Evolutionary conservation across 1,284 basidiomycete species (phyloP).

Genomic region (Marasmius sp.): DNA sequence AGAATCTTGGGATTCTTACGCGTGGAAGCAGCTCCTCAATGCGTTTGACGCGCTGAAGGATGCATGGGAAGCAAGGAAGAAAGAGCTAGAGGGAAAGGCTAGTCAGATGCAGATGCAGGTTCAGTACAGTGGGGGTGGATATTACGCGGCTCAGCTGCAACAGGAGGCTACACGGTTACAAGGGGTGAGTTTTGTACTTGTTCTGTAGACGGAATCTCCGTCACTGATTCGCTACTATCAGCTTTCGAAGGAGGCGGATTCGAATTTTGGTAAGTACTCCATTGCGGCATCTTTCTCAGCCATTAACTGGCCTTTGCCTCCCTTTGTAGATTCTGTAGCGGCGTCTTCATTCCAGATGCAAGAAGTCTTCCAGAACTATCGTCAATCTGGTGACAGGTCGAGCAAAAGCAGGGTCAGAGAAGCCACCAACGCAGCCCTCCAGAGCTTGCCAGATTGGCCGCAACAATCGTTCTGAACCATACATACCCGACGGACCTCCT

Average conservation of each 20-base stretch:
- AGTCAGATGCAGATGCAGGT: slow-evolving; percentile 42
- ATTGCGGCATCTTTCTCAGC: background rate
- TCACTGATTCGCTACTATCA: slow-evolving; percentile 21
- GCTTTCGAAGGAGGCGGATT: slow-evolving; percentile 52
- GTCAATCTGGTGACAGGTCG: slow-evolving; percentile 54
- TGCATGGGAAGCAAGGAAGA: slow-evolving; percentile 50
- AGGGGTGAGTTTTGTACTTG: slow-evolving; percentile 36
- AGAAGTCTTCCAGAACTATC: slow-evolving; percentile 57
- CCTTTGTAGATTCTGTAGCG: slow-evolving; percentile 45
- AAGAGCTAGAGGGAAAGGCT: slow-evolving; percentile 41
- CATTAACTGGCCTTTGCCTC: slow-evolving; percentile 3
- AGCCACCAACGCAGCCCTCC: slow-evolving; percentile 58
- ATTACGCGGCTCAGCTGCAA: slow-evolving; percentile 44
- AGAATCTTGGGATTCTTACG: slow-evolving; percentile 55
- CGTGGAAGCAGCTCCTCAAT: slow-evolving; percentile 58
- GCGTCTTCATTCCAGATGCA: slow-evolving; percentile 60
- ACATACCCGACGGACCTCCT: background rate
- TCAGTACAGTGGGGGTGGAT: slow-evolving; percentile 36
- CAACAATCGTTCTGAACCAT: slow-evolving; percentile 23
- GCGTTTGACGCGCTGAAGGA: slow-evolving; percentile 52
- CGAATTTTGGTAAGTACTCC: slow-evolving; percentile 42
- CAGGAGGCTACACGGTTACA: slow-evolving; percentile 49
- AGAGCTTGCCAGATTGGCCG: slow-evolving; percentile 60
- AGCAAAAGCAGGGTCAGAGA: slow-evolving; percentile 61
- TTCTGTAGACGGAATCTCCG: background rate